These are phyloP conservation scores for Pulveroboletus sp. DNA, from an alignment of 1,284 basidiomycete genomes.

Conservation along the genomic window DNA sequence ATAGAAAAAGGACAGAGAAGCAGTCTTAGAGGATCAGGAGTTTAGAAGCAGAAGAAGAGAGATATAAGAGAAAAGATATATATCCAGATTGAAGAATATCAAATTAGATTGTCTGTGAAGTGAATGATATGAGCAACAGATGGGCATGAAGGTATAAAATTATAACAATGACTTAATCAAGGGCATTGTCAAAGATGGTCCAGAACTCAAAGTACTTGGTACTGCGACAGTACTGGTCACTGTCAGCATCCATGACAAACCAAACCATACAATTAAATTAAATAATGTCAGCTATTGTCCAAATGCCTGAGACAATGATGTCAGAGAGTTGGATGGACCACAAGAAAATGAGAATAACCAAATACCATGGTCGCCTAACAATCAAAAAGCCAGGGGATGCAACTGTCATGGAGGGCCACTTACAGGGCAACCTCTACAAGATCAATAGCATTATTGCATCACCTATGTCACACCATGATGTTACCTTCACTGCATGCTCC, in stretches of 20 bases:
- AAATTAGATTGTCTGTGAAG: too few species aligned
- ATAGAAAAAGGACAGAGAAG: too few species aligned
- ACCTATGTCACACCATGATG: background rate
- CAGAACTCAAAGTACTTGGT: background rate
- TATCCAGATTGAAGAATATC: too few species aligned
- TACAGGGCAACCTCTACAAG: background rate
- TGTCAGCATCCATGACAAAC: slow-evolving; percentile 2
- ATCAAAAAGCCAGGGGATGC: background rate
- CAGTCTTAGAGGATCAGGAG: too few species aligned
- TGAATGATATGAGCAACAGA: too few species aligned
- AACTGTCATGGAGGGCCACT: background rate
- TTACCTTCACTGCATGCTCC: background rate
- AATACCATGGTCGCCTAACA: background rate
- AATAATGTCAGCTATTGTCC: slow-evolving; percentile 16
- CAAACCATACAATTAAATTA: slow-evolving; percentile 7
- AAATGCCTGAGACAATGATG: slow-evolving; percentile 13
- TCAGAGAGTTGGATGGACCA: slow-evolving; percentile 15
- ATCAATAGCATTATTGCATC: background rate
- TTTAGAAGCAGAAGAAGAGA: too few species aligned
- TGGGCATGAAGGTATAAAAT: too few species aligned
- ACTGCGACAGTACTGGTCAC: background rate
- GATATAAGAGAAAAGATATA: too few species aligned
- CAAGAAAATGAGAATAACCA: background rate
- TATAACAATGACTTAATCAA: slow-evolving; percentile 9
- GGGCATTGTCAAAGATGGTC: slow-evolving; percentile 14